Evolutionary conservation across 192 early-diverging fungal genomes (phyloP), one percentile per base, ranked within the genome.

Genomic region (Entomortierella lignicola): DNA sequence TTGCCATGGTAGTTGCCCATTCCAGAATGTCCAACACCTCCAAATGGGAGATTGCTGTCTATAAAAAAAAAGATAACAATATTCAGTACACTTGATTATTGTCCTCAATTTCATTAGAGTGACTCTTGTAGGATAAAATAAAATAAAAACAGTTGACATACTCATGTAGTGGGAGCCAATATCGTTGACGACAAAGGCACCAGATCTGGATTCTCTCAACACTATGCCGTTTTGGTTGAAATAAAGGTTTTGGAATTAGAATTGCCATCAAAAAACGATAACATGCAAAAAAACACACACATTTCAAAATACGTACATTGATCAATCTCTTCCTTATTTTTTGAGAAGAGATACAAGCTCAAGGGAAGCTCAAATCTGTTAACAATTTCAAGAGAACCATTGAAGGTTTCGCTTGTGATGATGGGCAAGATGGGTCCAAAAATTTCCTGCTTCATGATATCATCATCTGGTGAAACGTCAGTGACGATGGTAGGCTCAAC

Each of bases 1-100:
- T 86, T 84, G 64, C 96, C 96, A 32, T 94, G 94, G 82, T 97
- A 98, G 31, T 69, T 83, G 59, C 97, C 97, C 31, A 94, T 88
- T 7, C 97, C 97, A 18, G 94, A 96, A 2, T 79, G 62, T 0
- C 96, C 96, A 5, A 94, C 89, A 55, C 96, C 97, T 55, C 95
- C 95, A 70, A 97, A 98, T 50, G 96, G 96, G 8, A 94, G 68
- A 25, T 71, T 71, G 52, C 79, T 58, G 27, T 85, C 81, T 66
- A 81, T 47, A 4, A 11, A 47, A 15, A 37, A 10, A 10, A 37
- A 10, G 10, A 37, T 7, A 10, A 37, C 5, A 37, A 37, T 7
- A 37, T 10, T 37, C 5, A 37, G 34, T 37, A 37, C 10, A 7
- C 10, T 10, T 4, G 10, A 37, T 7, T 37, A 37, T 7, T 10